Base-by-base conservation (phyloP, 805 yeast genomes). In the Yarrowia osloensis region DNA sequence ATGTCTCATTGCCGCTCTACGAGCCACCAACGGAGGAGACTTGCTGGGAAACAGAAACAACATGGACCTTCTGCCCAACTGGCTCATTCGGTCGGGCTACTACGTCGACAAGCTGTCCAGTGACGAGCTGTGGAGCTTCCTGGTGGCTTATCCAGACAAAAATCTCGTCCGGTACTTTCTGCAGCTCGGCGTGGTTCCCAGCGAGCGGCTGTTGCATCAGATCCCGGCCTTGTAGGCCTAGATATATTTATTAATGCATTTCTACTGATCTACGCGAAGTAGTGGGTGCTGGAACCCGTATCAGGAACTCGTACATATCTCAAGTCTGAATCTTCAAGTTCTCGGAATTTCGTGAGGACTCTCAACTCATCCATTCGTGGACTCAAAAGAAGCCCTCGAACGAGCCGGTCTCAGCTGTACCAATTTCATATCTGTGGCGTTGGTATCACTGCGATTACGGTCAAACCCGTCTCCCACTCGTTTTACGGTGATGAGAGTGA, bases 41-140 rank as follows among this genome's bases (percentile, higher is more conserved):
- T 17, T 37, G 44, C 17, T 54, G 19, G 11, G 17, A 8, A 35
- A 22, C 42, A 22, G 44, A 8, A 35, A 13, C 21, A 55, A 28
- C 19, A 39, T 55, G 62, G 47, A 55, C 26, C 31, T 57, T 24
- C 37, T 57, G 37, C 63, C 63, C 33, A 57, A 39, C 28, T 57
- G 63, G 63, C 49, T 57, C 15, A 57, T 57, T 7, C 21, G 29
- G 8, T 39, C 63, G 13, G 63, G 63, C n/a, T 57, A 57, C 17
- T 57, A 22, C 49, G 63, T 28, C 7, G 63, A 57, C 28, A 40
- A 26, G 7, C 35, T 57, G 21, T 24, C 49, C 26, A 24, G 37
- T 4, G 63, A 57, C 26, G 49, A 39, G 17, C 49, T 57, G 19
- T 57, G 63, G 63, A 28, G 21, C 17, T 57, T 57, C 7, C 29